A percentile compares a stretch with the other conserved stretches of the same genome.
These are phyloP conservation scores for Trichoderma parareesei DNA, from an alignment of 495 filamentous ascomycete genomes.

Conservation along the genomic window DNA sequence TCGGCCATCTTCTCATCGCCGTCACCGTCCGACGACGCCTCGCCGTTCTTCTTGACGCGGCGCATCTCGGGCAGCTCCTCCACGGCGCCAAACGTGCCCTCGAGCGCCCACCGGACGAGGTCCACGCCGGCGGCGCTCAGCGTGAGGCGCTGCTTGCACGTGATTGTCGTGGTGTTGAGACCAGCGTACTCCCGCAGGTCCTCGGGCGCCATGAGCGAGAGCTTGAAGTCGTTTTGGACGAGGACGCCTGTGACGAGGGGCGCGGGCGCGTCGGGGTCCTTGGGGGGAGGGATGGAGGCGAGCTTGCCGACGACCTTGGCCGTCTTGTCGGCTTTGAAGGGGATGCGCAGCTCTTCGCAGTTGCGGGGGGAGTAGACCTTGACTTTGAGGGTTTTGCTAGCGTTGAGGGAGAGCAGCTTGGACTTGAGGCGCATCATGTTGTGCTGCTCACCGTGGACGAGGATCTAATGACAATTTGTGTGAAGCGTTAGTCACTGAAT, in stretches of 20 bases:
- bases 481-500: no score
- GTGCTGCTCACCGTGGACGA: conserved; percentile 94
- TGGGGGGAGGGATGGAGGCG: conserved; percentile 66
- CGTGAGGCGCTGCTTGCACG: conserved; percentile 79
- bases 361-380: conserved; percentile 92
- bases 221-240: conserved; percentile 93
- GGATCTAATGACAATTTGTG: conserved; percentile 47
- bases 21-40: conserved; percentile 28
- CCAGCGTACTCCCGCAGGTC: conserved; percentile 94
- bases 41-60: conserved; percentile 28
- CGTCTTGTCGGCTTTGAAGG: conserved; percentile 90
- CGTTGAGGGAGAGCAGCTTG: conserved; percentile 83
- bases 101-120: conserved; percentile 86
- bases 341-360: conserved; percentile 90
- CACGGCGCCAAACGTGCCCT: conserved; percentile 83
- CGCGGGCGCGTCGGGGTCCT: conserved; percentile 23
- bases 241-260: conserved; percentile 78
- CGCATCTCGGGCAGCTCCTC: conserved; percentile 53
- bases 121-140: conserved; percentile 84
- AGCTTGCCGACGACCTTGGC: conserved; percentile 95
- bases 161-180: conserved; percentile 84
- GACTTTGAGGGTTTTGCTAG: conserved; percentile 64
- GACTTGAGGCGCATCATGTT: conserved; percentile 98
- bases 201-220: conserved; percentile 92
- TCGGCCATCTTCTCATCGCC: conserved; percentile 41